Percentiles rank a stretch among this genome's conserved stretches.
Conservation (phyloP, 208 protist genomes). For the Paratrypanosoma confusum region DNA sequence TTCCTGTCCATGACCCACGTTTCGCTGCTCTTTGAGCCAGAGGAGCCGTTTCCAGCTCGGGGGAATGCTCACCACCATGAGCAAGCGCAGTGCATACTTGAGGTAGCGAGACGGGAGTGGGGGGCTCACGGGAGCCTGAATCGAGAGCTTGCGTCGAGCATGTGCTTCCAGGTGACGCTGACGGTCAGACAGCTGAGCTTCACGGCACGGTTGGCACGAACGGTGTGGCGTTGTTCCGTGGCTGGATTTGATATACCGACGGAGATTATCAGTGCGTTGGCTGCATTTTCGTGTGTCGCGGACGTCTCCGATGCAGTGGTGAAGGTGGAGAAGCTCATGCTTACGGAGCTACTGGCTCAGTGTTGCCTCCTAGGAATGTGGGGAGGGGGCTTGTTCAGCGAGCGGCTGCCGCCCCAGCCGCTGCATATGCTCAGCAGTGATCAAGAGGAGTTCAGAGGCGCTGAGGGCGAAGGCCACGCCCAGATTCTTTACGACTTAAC, state of each 20-base stretch:
- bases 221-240: too few species aligned
- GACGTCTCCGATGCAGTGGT: too few species aligned
- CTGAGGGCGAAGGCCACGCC: too few species aligned
- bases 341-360: too few species aligned
- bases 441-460: too few species aligned
- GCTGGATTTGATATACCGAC: slow-evolving; percentile 2
- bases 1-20: slow-evolving; percentile 61
- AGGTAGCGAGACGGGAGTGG: slow-evolving; percentile 7
- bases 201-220: neutral
- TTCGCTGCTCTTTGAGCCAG: slow-evolving; percentile 25
- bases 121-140: neutral
- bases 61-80: slow-evolving; percentile 16
- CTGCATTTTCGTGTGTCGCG: too few species aligned
- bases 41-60: slow-evolving; percentile 22
- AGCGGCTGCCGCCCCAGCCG: too few species aligned
- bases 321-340: too few species aligned
- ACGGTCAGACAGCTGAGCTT: neutral
- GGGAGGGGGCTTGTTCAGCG: too few species aligned
- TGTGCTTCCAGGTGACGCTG: neutral
- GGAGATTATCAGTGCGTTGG: slow-evolving; percentile 9
- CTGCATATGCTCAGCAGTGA: too few species aligned
- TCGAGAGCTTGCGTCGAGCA: neutral
- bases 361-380: slow-evolving; percentile 16
- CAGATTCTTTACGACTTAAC: too few species aligned
- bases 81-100: slow-evolving; percentile 26